A percentile compares a stretch with the other conserved stretches of the same genome.
Evolutionary conservation across 495 filamentous ascomycete species (phyloP).

Genomic region (Recurvomyces mirabilis): DNA sequence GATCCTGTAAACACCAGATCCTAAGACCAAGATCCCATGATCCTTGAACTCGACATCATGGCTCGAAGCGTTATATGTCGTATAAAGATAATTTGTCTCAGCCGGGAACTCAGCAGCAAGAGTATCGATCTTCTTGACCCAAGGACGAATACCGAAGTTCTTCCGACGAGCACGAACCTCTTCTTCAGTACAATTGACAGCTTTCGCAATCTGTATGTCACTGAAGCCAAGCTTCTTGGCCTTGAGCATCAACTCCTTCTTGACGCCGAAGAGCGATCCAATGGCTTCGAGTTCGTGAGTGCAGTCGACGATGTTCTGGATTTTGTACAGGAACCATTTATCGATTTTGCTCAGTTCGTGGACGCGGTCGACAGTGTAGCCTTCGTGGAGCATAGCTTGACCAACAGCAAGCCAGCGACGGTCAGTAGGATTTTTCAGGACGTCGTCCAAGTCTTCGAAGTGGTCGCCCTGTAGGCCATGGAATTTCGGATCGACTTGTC

Average conservation of each 20-base stretch:
- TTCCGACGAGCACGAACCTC: constrained; percentile 76
- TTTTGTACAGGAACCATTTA: constrained; percentile 95
- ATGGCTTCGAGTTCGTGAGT: constrained; percentile 76
- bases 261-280: constrained; percentile 74
- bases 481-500: constrained; percentile 87
- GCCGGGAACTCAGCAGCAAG: constrained; percentile 97
- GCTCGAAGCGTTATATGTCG: constrained; percentile 91
- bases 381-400: constrained; percentile 94
- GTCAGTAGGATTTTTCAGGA: constrained; percentile 83
- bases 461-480: constrained; percentile 89
- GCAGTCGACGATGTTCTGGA: constrained; percentile 89
- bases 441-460: constrained; percentile 86
- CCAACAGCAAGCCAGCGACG: constrained; percentile 94
- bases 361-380: constrained; percentile 78
- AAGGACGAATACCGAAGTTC: constrained; percentile 74
- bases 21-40: constrained; percentile 79
- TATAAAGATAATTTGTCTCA: constrained; percentile 94
- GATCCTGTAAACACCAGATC: constrained; percentile 92
- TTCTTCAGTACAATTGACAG: constrained; percentile 78
- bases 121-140: constrained; percentile 97
- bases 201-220: constrained; percentile 82
- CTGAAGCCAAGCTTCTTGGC: constrained; percentile 97
- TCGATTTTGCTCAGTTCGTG: constrained; percentile 94
- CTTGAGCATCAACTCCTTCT: constrained; percentile 74
- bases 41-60: constrained; percentile 95